phyloP scores from a whole-genome alignment of 2,329 filamentous ascomycete genomes.

The Fusarium proliferatum region DNA sequence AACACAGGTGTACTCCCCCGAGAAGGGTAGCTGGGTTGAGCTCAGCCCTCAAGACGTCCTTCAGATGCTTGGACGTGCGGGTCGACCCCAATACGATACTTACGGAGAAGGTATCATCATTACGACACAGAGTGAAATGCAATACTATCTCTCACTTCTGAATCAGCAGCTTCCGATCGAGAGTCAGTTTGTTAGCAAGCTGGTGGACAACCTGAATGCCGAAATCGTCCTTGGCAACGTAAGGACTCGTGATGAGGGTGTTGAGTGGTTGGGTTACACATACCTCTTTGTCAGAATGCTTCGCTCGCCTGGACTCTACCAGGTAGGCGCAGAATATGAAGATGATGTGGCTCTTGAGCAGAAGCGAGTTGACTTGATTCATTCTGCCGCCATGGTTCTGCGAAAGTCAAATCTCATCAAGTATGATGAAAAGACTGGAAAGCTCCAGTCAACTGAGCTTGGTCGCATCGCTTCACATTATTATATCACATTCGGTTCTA shows the following conservation, averaged over 20 bases:
- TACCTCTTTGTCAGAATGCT: slow-evolving; percentile 99
- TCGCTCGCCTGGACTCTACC: slow-evolving; percentile 92
- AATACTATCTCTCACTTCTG: slow-evolving; percentile 95
- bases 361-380: slow-evolving; percentile 95
- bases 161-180: slow-evolving; percentile 99
- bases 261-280: slow-evolving; percentile 99
- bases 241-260: slow-evolving; percentile 89
- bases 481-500: slow-evolving; percentile 96
- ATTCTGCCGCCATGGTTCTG: slow-evolving; percentile 88
- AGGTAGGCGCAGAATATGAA: slow-evolving; percentile 95
- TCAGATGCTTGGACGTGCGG: slow-evolving; percentile 98
- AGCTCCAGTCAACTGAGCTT: slow-evolving; percentile 89
- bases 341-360: slow-evolving; percentile 92
- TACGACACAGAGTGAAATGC: slow-evolving; percentile 92
- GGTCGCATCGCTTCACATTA: slow-evolving; percentile 97
- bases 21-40: slow-evolving; percentile 99
- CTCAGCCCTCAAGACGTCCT: slow-evolving; percentile 96
- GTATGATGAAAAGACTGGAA: slow-evolving; percentile 94
- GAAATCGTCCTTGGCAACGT: slow-evolving; percentile 96
- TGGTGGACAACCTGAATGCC: slow-evolving; percentile 96
- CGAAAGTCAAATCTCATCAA: slow-evolving; percentile 91
- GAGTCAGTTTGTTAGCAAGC: slow-evolving; percentile 90
- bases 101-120: slow-evolving; percentile 99
- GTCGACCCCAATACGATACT: slow-evolving; percentile 95
- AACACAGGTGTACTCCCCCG: slow-evolving; percentile 96